Evolutionary conservation across 495 filamentous ascomycete species (phyloP), one percentile per base, ranked within the genome.

Genomic region (Cercophora scortea): DNA sequence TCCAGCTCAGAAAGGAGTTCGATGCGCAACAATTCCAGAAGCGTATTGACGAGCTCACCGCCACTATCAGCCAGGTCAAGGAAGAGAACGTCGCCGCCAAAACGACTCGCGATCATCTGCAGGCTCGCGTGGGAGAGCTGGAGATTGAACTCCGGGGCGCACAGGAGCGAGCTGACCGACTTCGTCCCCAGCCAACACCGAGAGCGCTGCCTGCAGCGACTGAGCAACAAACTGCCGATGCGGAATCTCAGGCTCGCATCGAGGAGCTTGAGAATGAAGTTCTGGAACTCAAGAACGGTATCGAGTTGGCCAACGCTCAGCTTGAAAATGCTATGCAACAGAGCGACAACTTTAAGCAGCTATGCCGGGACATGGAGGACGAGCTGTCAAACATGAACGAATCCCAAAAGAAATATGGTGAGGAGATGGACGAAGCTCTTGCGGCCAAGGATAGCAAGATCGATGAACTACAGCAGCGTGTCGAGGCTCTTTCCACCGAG

Each of bases 281-380:
- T 17, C 82, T 86, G 1, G 87, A 95, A 52, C 76, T 97, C 46
- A 90, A 88, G 64, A 84, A 86, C 48, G 84, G 88, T 54, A 74
- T 96, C 16, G 88, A 93, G 33, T 69, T 92, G 35, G 77, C 82
- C 9, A 85, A 78, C 56, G 79, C 77, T 25, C 88, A 96, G 53
- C 74, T 96, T 16, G 83, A 93, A 53, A 83, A 83, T 59, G 79
- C 87, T 10, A 88, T 87, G 65, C 76, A 80, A 33, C 83, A 94
- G 57, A 84, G 83, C 33, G 90, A 95, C 63, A 84, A 87, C 55
- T 96, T 94, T 73, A 90, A 88, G 61, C 79, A 81, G n/a, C 91
- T 97, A 62, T 88, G 87, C 58, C 87, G 90, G 61, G 76, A 80
- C 13, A 82, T 87, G n/a, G 92, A 99, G 62, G 91, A 97, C 46